Conservation (phyloP, 176 grass and related monocot species). For the Cymbopogon citratus region DNA sequence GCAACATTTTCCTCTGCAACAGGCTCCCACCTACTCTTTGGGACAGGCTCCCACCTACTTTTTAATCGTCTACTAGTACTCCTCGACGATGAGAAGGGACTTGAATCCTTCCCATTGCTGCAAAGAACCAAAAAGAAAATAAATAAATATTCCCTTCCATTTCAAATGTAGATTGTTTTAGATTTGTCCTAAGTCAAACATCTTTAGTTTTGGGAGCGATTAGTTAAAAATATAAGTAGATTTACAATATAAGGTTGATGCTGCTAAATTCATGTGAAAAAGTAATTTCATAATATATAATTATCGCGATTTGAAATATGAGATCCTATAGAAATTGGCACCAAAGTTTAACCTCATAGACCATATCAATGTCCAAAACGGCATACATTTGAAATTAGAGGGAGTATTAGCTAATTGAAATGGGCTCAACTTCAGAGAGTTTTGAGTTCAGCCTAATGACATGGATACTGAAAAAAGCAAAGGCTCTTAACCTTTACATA, state of each 20-base stretch:
- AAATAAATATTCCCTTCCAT: background rate
- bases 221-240: background rate
- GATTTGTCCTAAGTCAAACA: background rate
- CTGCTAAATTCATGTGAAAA: background rate
- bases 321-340: background rate
- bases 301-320: background rate
- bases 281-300: background rate
- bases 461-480: slow-evolving; percentile 8
- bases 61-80: slow-evolving; percentile 48
- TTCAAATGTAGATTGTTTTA: background rate
- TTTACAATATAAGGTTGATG: background rate
- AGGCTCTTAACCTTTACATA: slow-evolving; percentile 5
- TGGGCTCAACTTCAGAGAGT: background rate
- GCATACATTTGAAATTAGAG: too few species aligned
- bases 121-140: slow-evolving; percentile 33
- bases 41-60: slow-evolving; percentile 86
- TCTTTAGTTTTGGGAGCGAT: background rate
- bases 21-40: slow-evolving; percentile 87
- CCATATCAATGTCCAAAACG: too few species aligned
- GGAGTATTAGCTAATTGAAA: background rate
- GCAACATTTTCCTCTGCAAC: slow-evolving; percentile 28
- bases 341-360: background rate
- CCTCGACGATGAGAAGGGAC: slow-evolving; percentile 38
- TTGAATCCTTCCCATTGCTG: slow-evolving; percentile 48
- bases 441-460: background rate